Base-by-base conservation (phyloP, 2,329 filamentous ascomycete genomes). In the Ceratocystis variospora region DNA sequence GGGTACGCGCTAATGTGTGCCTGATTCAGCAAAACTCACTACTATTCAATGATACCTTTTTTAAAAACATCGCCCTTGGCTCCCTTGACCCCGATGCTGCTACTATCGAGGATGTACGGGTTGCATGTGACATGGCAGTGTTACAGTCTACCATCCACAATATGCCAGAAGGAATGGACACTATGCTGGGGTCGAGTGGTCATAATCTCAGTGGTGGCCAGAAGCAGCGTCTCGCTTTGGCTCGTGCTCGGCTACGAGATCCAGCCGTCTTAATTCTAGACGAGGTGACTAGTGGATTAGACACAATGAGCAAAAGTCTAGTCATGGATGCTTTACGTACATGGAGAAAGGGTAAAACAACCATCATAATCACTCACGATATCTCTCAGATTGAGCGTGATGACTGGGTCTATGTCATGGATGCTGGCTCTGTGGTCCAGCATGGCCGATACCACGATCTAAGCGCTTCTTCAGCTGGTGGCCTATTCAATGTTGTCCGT, bases 331-430 rank as follows among this genome's bases (percentile, higher is more conserved):
- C 86, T 0, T 87, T 96, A 64, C 81, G 90, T 6, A 72, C 81
- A 22, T 96, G 91, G 93, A 81, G 94, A 25, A 78, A 76, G 45
- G 87, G 83, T 0, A 94, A 89, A 73, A 96, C 92, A 0, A 97
- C 93, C 0, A 89, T 97, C 63, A 84, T 97, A 70, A 93, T 97
- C 71, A 96, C 94, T 0, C 93, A 97, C 72, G 90, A 97, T 69
- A 82, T 94, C 41, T 81, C 84, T 0, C 88, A 93, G 70, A 93
- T 97, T 8, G 74, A 77, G 3, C 76, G 83, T 0, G 74, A 85
- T 0, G 91, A 97, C 69, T 92, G 87, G 69, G 81, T 95, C 0
- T 96, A 92, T 70, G 81, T 96, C 10, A 77, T 97, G 73, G 87
- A 93, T 41, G 76, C 84, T 10, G 87, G 89, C 0, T 73, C 73